Evolutionary conservation across 2,329 filamentous ascomycete species (phyloP), one percentile per base, ranked within the genome.

Genomic region (Drechmeria coniospora): DNA sequence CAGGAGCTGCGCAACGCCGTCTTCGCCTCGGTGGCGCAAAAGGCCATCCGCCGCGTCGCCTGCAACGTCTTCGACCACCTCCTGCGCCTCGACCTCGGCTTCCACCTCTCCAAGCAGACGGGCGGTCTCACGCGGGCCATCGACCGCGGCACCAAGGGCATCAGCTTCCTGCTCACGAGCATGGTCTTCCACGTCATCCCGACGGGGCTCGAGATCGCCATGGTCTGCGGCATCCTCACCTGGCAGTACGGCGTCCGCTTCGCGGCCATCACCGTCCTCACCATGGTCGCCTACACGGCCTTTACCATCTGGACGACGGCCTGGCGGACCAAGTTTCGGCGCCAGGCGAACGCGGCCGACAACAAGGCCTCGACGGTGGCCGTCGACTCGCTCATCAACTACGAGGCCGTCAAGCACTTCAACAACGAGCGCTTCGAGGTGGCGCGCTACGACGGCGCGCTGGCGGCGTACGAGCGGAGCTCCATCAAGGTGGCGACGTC

Each of bases 161-260:
- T 98, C 50, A 94, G 83, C 61, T 98, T 95, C 52, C 54, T 98
- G 39, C 63, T 98, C 37, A 93, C 84, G 1, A 94, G 86, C 42
- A 98, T 98, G 87, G 83, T 98, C 17, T 95, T 98, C 44, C 90
- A 98, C 50, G 78, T 98, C 32, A 68, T 95, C 11, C 90, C 90
- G 0, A 98, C 87, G 0, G 81, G 84, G 0, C 57, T 98, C 18
- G 90, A 98, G 49, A 98, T 98, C 36, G 74, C 76, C 33, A 77
- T 98, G 64, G 90, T 98, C 1, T 98, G 90, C 49, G 84, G 86
- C 34, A 95, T 98, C 34, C 56, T 98, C 49, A 95, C 87, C 0
- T 95, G 87, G 54, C 84, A 95, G 53, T 98, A 94, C 47, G 90
- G 90, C 21, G 68, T 72, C 37, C 75, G 86, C 43, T 98, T 95